phyloP scores from a whole-genome alignment of 257 asterid species.

The Ballota nigra region DNA sequence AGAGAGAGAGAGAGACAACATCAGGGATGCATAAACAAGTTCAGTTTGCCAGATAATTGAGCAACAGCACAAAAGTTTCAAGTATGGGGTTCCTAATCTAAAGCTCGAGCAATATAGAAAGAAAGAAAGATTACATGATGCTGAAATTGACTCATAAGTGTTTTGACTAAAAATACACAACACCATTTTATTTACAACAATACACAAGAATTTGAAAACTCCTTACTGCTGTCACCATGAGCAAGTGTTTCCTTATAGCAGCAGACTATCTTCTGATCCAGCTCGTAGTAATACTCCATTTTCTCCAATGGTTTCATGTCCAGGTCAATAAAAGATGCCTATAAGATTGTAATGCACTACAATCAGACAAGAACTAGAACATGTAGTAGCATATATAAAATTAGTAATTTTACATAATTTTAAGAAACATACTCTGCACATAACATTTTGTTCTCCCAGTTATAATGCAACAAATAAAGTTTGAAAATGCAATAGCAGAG shows the following conservation, averaged over 20 bases:
- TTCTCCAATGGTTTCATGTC: slow-evolving; percentile 87
- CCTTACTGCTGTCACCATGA: slow-evolving; percentile 25
- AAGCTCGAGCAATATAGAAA: slow-evolving; percentile 4
- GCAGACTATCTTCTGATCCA: slow-evolving; percentile 79
- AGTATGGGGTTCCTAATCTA: neutral
- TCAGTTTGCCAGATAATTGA: neutral
- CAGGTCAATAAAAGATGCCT: slow-evolving; percentile 90
- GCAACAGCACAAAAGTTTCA: neutral
- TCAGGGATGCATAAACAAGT: neutral
- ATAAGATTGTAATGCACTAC: slow-evolving; percentile 20
- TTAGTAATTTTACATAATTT: neutral
- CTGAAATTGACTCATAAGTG: neutral
- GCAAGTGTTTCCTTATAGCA: slow-evolving; percentile 34
- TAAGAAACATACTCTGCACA: neutral
- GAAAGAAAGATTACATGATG: neutral
- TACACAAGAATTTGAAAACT: slow-evolving; percentile 24
- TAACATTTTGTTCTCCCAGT: neutral
- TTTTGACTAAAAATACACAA: slow-evolving; percentile 12
- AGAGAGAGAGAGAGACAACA: neutral
- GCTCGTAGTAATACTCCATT: slow-evolving; percentile 76
- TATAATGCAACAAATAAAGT: neutral
- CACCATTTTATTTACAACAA: slow-evolving; percentile 22
- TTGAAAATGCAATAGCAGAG: slow-evolving; percentile 7
- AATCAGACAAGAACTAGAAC: slow-evolving; percentile 15
- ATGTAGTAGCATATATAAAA: neutral